Base-by-base conservation (phyloP, 2,329 filamentous ascomycete species). In the Ceratocystis smalleyi region DNA sequence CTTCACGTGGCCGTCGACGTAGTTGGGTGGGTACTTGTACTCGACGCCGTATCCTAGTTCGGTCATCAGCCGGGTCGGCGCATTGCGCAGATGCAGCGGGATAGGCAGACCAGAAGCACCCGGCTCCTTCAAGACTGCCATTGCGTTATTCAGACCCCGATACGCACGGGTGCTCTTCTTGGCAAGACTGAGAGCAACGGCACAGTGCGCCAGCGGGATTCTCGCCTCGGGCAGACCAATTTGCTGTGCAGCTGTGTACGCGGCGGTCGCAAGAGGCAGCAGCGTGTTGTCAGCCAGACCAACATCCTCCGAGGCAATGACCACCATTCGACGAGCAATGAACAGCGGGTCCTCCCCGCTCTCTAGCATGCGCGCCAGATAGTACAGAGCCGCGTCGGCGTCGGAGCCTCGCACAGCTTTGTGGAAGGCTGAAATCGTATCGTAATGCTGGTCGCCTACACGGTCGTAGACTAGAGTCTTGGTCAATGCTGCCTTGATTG, bases 1-100 rank as follows among this genome's bases (percentile, higher is more conserved):
- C 68, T 78, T 81, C 0, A 97, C 92, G 69, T 77, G 83, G 0
- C 94, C 94, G 67, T 91, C 84, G 61, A 82, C 75, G 71, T 92
- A 99, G 69, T 95, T 89, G 0, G 94, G 94, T 69, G 95, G 95
- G 71, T 99, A 97, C 74, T 97, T 97, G 75, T 99, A 99, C 72
- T 91, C 88, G 61, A 84, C 86, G 0, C 91, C 91, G 71, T 91
- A 95, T 0, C 90, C 92, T 69, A 97, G 76, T 69, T 96, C 92
- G 70, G 91, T 88, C 92, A 99, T 95, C 68, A 97, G 73, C 68
- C 86, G 82, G 1, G 94, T 97, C 0, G 94, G 92, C 7, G 94
- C 94, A 73, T 97, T 97, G 66, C 94, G 79, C 66, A 99, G 75
- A 73, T 97, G 94, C 47, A 94, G 75, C 1, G 94, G 94, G 24